Conservation (phyloP, 2,329 filamentous ascomycete species). For the Lasiodiplodia citricola region DNA sequence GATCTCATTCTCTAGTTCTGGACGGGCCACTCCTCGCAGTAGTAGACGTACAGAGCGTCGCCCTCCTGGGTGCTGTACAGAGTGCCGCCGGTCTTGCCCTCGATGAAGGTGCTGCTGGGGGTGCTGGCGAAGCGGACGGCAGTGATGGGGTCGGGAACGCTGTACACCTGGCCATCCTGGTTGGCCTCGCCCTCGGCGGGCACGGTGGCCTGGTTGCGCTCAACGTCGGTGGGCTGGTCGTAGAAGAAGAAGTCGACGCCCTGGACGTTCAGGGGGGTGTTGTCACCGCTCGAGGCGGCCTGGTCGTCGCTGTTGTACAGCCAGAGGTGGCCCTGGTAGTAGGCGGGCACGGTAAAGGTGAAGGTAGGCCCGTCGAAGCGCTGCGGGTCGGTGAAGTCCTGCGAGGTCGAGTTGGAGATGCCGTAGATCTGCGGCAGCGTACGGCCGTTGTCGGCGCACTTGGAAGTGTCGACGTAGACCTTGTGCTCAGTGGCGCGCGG, state of each 20-base stretch:
- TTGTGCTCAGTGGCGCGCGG: constrained; percentile 22
- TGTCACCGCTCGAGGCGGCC: constrained; percentile 10
- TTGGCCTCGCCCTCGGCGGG: constrained; percentile 3
- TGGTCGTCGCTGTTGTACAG: constrained; percentile 21
- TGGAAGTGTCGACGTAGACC: constrained; percentile 20
- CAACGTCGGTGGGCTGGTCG: constrained; percentile 17
- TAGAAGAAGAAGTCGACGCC: constrained; percentile 13
- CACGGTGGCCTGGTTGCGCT: constrained; percentile 7
- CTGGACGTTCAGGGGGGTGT: constrained; percentile 20
- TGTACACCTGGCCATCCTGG: not conserved
- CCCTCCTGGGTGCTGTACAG: constrained; percentile 8
- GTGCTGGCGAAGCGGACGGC: constrained; percentile 19
- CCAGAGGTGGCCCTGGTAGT: constrained; percentile 23
- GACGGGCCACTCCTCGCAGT: constrained; percentile 20
- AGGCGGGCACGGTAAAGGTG: constrained; percentile 21
- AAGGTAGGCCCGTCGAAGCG: constrained; percentile 23
- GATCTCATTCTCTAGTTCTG: not conserved
- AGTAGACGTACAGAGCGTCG: constrained; percentile 21
- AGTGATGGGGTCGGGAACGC: constrained; percentile 2
- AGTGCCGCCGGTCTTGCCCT: constrained; percentile 15
- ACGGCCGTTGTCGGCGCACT: constrained; percentile 11
- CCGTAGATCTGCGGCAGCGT: constrained; percentile 16
- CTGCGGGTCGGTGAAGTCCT: constrained; percentile 13
- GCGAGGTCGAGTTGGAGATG: constrained; percentile 15
- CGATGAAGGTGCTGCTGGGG: constrained; percentile 12